Evolutionary conservation across 2,329 filamentous ascomycete genomes (phyloP), one percentile per base, ranked within the genome.

Genomic region (Alternaria longipes): DNA sequence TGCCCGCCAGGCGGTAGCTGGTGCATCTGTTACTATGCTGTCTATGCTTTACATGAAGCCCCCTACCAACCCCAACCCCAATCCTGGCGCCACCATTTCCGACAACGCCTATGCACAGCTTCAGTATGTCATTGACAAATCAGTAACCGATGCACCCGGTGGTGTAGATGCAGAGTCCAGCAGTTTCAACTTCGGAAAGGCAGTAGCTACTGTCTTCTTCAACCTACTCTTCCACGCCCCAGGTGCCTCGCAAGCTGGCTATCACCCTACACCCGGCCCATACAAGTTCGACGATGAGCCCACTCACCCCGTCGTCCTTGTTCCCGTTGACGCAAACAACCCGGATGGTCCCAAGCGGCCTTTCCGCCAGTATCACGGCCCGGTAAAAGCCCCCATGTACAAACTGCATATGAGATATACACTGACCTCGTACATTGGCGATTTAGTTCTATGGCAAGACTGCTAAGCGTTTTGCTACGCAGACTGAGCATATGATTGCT

Each of bases 261-360:
- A 72, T 34, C 55, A 60, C 12, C 70, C 70, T 8, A 63, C 52
- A 11, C 62, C 60, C 1, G 66, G 68, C 3, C 54, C 54, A 8
- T 73, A 67, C 56, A 69, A 57, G 26, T 73, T 72, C 47, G 55
- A 67, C 40, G 70, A 71, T 41, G 70, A 73, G 40, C 70, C 70
- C 18, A 73, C 70, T 3, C 66, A 72, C 50, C 69, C 70, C 2
- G 64, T 73, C 16, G 50, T 53, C 2, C 51, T 72, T 8, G 54
- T 70, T n/a, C 70, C 70, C 4, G 60, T 65, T 2, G 66, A 72
- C 22, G 54, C 63, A 20, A 72, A 72, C 51, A 56, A 72, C 38
- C 70, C 70, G 12, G 60, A 62, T 40, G 69, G 69, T 9, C 67
- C 67, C 6, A 64, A 58, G 57, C 54, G 47, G 38, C 59, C 66